Percentiles rank a stretch among this genome's conserved stretches.
phyloP scores from a whole-genome alignment of 2,329 filamentous ascomycete species.

The Cylindrodendrum hubeiense region DNA sequence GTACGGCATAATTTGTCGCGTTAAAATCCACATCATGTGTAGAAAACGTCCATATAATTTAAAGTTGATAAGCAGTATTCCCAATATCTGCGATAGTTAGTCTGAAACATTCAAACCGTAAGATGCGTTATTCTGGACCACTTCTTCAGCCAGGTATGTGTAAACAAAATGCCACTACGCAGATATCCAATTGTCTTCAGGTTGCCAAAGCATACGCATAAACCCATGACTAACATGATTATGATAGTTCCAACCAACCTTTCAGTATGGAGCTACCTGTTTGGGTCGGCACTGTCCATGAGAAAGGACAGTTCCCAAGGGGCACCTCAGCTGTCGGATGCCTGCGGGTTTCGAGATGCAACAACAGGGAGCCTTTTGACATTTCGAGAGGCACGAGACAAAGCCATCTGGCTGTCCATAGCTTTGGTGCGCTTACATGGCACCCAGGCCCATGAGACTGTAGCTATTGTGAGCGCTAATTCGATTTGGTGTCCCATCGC shows the following conservation, averaged over 20 bases:
- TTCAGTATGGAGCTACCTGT: background rate
- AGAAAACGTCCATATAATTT: no score
- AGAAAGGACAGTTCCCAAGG: background rate
- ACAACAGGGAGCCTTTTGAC: background rate
- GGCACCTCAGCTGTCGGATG: background rate
- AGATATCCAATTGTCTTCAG: background rate
- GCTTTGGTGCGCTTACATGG: background rate
- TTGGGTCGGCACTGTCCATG: background rate
- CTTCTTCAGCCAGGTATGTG: background rate
- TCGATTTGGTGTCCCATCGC: constrained; percentile 14
- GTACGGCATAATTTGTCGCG: no score
- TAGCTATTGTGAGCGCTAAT: constrained; percentile 12
- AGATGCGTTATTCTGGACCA: background rate
- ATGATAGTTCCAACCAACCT: background rate
- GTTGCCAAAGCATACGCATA: background rate
- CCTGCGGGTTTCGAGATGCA: background rate
- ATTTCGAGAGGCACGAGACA: background rate
- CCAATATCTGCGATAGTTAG: no score
- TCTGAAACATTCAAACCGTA: no score
- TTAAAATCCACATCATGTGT: no score
- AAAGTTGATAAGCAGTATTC: no score
- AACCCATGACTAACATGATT: background rate
- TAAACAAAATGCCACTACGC: background rate
- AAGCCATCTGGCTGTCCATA: background rate
- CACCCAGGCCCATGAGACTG: background rate